Conservation (phyloP, 2,329 filamentous ascomycete genomes). For the Cercospora nicotianae region DNA sequence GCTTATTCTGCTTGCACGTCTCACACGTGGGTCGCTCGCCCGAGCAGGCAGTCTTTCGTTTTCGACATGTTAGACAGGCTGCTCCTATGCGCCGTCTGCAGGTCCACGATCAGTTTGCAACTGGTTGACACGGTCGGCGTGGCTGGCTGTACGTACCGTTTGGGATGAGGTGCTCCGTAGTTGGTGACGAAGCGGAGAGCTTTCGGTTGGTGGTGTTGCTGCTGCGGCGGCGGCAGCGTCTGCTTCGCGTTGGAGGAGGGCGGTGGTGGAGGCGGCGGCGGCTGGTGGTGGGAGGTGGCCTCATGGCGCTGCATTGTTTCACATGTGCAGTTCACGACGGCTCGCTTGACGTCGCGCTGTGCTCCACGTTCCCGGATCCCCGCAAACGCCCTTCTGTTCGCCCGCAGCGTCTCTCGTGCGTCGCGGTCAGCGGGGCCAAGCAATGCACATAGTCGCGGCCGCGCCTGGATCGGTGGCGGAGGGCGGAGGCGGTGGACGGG, state of each 20-base stretch:
- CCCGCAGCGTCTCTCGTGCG: constrained; percentile 3
- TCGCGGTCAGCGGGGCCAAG: background rate
- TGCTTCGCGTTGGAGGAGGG: background rate
- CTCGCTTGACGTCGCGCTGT: constrained; percentile 6
- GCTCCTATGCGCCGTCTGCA: constrained; percentile 70
- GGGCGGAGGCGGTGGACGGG: background rate
- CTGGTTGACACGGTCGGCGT: background rate
- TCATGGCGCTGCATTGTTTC: constrained; percentile 26
- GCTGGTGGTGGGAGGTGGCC: constrained; percentile 9
- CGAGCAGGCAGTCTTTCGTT: constrained; percentile 53
- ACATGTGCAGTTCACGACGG: constrained; percentile 12
- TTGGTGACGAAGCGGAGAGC: constrained; percentile 71
- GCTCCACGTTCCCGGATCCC: constrained; percentile 12
- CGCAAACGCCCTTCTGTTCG: constrained; percentile 8
- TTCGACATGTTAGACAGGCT: constrained; percentile 56
- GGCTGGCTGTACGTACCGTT: constrained; percentile 45
- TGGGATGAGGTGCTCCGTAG: constrained; percentile 76
- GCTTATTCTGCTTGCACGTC: constrained; percentile 51
- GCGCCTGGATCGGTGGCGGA: background rate
- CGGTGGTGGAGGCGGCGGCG: constrained; percentile 11
- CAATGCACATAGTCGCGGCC: background rate
- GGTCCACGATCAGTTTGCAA: constrained; percentile 1
- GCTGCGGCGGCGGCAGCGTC: constrained; percentile 1
- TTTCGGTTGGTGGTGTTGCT: constrained; percentile 25
- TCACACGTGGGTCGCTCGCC: constrained; percentile 47